Evolutionary conservation across 2,329 filamentous ascomycete species (phyloP), one percentile per base, ranked within the genome.

Genomic region (Biscogniauxia marginata): DNA sequence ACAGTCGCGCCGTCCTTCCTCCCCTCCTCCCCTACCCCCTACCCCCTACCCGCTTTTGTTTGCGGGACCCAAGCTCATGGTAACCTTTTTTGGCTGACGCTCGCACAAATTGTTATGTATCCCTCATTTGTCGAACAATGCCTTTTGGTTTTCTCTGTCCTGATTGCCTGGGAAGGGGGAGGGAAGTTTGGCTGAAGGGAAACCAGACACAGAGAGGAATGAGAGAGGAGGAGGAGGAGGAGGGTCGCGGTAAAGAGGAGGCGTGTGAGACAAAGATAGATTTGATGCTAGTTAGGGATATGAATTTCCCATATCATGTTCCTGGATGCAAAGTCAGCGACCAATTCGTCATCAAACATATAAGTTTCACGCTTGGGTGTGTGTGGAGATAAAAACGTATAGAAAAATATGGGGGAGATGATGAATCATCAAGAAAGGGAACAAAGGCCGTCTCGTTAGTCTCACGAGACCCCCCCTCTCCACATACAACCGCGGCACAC

Each of bases 241-340:
- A 50, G 22, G 16, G 13, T 7, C 9, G 30, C 30, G 43, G 53
- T 54, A 59, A 48, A 57, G 34, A 25, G 25, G 18, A 22, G 49
- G 34, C 25, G 2, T 39, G 30, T 39, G 30, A 7, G 30, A 39
- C 30, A 16, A 11, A 39, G 30, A 39, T 39, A 46, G 44, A 8
- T 24, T 6, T 18, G 20, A 11, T 13, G 21, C 55, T 24, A 52
- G 9, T 75, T 61, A 80, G 56, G 76, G 72, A 69, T 80, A 83
- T 24, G 80, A 84, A 54, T 88, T 88, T 48, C 85, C 85, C 72
- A 87, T 77, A 65, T 86, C 83, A 67, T 88, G 85, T 71, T 88
- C 85, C 85, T 87, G 57, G 50, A 60, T 49, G 50, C 45, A 20
- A 52, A 43, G 16, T 50, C 57, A 30, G 60, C 52, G 34, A 63